phyloP scores from a whole-genome alignment of 441 rosid species.

The Macaranga tanarius region DNA sequence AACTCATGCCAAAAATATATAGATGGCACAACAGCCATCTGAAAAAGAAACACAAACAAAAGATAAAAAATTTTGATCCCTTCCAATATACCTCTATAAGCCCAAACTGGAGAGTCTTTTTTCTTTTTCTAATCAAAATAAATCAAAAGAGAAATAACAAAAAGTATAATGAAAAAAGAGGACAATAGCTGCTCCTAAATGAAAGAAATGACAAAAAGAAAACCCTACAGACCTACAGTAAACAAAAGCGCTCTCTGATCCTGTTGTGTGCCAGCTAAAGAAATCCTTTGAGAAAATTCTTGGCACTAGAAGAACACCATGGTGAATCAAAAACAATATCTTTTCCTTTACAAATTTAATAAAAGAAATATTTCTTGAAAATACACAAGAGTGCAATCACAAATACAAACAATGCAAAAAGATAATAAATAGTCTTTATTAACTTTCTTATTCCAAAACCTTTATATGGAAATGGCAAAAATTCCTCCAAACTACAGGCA shows the following conservation, averaged over 20 bases:
- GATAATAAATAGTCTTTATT: neutral
- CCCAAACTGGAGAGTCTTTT: neutral
- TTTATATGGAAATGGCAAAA: neutral
- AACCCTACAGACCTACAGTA: neutral
- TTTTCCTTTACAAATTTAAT: neutral
- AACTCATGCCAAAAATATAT: neutral
- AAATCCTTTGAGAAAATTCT: slow-evolving; percentile 6
- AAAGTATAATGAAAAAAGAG: neutral
- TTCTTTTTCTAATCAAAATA: neutral
- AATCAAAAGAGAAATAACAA: neutral
- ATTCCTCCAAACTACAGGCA: neutral
- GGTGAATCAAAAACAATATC: neutral
- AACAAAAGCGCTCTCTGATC: neutral
- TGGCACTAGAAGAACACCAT: neutral
- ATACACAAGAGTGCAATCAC: neutral
- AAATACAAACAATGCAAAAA: neutral
- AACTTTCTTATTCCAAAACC: neutral
- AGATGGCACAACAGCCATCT: neutral
- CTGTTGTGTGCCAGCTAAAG: neutral
- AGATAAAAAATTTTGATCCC: neutral
- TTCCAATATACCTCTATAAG: neutral
- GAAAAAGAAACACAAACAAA: neutral
- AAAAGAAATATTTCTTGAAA: neutral
- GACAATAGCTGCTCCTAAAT: neutral
- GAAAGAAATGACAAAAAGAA: neutral